Conservation (phyloP, 257 asterid species). For the Capsicum chinense region DNA sequence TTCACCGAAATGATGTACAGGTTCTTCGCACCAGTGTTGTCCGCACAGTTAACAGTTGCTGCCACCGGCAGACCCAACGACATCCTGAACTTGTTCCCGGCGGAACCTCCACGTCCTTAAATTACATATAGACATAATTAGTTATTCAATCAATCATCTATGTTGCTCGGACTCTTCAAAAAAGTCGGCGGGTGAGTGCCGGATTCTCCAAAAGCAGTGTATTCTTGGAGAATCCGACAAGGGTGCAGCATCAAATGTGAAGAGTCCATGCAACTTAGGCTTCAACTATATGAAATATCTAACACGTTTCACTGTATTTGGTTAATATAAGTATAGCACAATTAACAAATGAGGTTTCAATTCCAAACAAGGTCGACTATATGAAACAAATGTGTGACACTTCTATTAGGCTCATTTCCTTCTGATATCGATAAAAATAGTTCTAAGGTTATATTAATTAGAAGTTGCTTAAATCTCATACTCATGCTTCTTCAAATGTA, state of each 20-base stretch:
- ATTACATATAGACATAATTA: neutral
- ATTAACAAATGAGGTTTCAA: neutral
- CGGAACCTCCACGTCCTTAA: conserved; percentile 70
- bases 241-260: no score
- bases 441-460: neutral
- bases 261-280: no score
- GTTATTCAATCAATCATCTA: neutral
- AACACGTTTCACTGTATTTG: neutral
- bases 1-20: conserved; percentile 72
- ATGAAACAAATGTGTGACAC: no score
- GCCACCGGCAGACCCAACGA: conserved; percentile 79
- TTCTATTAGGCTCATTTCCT: neutral
- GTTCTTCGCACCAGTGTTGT: conserved; percentile 68
- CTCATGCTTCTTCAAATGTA: neutral
- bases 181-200: no score
- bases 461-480: neutral
- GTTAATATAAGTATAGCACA: neutral
- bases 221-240: no score
- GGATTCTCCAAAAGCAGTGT: no score
- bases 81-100: conserved; percentile 79
- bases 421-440: neutral
- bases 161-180: no score
- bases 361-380: no score
- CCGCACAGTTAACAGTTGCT: conserved; percentile 72
- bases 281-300: neutral